Conservation (phyloP, 73 alveolate genomes). For the Stentor roeselii region DNA sequence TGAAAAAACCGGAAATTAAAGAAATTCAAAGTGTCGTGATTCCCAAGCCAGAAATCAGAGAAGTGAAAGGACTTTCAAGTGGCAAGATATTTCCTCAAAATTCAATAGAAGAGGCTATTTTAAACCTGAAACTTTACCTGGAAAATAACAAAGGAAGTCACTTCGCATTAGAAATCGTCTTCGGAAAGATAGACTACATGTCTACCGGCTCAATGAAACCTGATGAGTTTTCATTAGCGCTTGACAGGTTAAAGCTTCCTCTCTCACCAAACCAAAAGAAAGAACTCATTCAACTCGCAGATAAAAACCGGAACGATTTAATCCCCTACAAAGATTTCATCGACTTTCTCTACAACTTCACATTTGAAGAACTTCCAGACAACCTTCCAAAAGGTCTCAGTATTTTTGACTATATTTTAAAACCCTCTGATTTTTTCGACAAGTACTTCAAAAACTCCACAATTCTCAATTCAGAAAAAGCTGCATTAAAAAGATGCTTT, state of each 20-base stretch:
- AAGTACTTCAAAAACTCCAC: too few species aligned
- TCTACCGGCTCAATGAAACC: neutral
- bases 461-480: slow-evolving; percentile 76
- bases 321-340: neutral
- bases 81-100: neutral
- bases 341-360: slow-evolving; percentile 6
- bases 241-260: slow-evolving; percentile 15
- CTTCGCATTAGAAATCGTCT: neutral
- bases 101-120: neutral
- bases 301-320: neutral
- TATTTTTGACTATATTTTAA: too few species aligned
- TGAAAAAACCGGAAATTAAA: neutral
- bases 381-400: too few species aligned
- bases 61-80: neutral
- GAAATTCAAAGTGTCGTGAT: neutral
- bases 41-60: neutral
- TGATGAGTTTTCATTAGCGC: neutral
- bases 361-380: slow-evolving; percentile 14
- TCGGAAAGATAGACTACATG: neutral
- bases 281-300: neutral
- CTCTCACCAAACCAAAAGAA: slow-evolving; percentile 2
- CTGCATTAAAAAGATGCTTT: slow-evolving; percentile 77
- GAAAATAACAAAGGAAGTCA: neutral
- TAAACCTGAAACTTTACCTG: neutral
- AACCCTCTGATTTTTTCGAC: too few species aligned